Percentiles rank a stretch among this genome's conserved stretches.
Evolutionary conservation across 345 rosid genomes (phyloP).

Genomic region (Corchorus capsularis): DNA sequence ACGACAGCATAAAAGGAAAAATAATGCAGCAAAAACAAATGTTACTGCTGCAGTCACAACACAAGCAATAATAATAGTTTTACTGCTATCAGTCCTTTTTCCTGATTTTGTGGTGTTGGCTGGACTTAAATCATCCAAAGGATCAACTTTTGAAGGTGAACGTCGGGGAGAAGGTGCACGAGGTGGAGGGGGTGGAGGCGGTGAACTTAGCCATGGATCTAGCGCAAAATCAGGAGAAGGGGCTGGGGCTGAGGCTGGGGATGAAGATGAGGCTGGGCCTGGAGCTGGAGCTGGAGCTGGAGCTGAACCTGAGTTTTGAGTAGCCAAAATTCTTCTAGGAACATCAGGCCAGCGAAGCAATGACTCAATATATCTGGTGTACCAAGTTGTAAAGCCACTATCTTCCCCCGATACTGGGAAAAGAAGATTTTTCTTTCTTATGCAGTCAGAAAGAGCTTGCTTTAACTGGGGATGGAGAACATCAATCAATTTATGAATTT

Average conservation of each 20-base stretch:
- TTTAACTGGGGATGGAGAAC: constrained; percentile 43
- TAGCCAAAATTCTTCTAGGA: constrained; percentile 45
- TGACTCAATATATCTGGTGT: constrained; percentile 32
- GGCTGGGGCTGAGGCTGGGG: constrained; percentile 28
- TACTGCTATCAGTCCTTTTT: constrained; percentile 25
- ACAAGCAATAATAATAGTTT: constrained; percentile 63
- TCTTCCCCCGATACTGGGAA: constrained; percentile 42
- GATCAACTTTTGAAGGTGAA: background rate
- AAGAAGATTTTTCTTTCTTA: constrained; percentile 46
- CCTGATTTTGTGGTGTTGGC: background rate
- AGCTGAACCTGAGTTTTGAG: constrained; percentile 32
- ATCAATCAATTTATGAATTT: constrained; percentile 43
- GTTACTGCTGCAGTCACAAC: constrained; percentile 74
- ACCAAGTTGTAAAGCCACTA: constrained; percentile 39
- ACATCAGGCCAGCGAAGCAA: constrained; percentile 32
- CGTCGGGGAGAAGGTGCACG: constrained; percentile 15
- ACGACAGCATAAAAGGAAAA: constrained; percentile 69
- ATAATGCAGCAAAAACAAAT: constrained; percentile 57
- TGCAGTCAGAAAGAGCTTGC: constrained; percentile 56
- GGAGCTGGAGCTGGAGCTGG: constrained; percentile 19
- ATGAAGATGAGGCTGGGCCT: constrained; percentile 30
- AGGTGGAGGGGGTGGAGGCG: constrained; percentile 23
- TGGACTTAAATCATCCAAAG: background rate
- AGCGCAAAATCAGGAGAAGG: constrained; percentile 29
- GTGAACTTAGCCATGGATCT: constrained; percentile 11